phyloP scores from a whole-genome alignment of 1,284 basidiomycete species.

The Apiotrichum veenhuisii region DNA sequence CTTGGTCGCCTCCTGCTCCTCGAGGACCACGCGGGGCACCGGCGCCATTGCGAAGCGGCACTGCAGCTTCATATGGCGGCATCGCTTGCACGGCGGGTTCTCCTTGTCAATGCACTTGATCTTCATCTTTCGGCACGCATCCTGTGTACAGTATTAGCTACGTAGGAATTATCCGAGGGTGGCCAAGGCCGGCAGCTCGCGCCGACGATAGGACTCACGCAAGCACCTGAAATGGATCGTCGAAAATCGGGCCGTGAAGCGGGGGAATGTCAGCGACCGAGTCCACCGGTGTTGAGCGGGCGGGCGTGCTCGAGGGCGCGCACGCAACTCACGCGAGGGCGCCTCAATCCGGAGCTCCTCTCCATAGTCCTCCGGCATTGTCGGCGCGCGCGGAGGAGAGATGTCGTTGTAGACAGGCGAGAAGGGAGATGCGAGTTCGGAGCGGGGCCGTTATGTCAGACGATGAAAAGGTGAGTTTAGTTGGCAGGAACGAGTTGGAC shows the following conservation, averaged over 20 bases:
- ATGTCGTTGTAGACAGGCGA: background rate
- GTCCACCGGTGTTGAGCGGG: too few species aligned
- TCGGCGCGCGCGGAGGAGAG: background rate
- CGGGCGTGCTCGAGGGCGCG: too few species aligned
- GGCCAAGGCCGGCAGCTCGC: background rate
- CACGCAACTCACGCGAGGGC: background rate
- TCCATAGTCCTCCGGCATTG: background rate
- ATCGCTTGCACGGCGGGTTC: constrained; percentile 57
- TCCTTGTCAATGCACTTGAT: constrained; percentile 67
- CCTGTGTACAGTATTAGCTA: constrained; percentile 12
- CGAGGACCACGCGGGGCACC: background rate
- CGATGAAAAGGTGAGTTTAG: too few species aligned
- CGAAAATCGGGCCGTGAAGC: background rate
- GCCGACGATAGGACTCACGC: background rate
- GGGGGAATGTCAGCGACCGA: background rate
- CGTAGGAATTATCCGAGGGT: background rate
- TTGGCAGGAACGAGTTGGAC: too few species aligned
- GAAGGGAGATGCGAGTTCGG: background rate
- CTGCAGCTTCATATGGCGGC: constrained; percentile 10
- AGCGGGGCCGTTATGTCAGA: background rate
- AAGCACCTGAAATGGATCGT: background rate
- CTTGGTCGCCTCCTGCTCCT: constrained; percentile 3
- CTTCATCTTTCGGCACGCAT: constrained; percentile 48
- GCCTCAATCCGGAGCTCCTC: background rate
- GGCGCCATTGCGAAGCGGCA: constrained; percentile 7